Conservation (phyloP, 805 yeast genomes). For the Scheffersomyces ergatensis region DNA sequence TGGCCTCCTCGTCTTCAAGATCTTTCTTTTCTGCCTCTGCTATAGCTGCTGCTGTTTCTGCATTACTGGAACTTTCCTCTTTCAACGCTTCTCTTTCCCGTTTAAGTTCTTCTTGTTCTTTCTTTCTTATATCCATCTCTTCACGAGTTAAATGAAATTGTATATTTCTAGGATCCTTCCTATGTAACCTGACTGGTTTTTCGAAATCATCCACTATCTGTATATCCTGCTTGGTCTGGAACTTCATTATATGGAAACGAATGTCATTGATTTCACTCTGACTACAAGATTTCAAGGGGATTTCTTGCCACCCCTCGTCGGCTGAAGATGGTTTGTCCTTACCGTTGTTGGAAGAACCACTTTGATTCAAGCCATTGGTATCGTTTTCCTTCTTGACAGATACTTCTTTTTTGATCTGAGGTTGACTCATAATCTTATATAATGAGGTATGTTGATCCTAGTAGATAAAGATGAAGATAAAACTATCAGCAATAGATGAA, state of each 20-base stretch:
- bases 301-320: conserved; percentile 43
- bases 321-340: background rate
- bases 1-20: background rate
- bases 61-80: conserved; percentile 9
- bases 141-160: conserved; percentile 81
- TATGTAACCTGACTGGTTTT: conserved; percentile 81
- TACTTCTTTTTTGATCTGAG: conserved; percentile 26
- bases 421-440: conserved; percentile 19
- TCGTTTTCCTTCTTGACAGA: conserved; percentile 21
- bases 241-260: conserved; percentile 77
- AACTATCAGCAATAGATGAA: too few relatives aligned
- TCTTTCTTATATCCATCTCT: conserved; percentile 60
- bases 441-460: background rate
- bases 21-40: conserved; percentile 13
- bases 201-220: conserved; percentile 72
- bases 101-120: conserved; percentile 29
- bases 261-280: conserved; percentile 68
- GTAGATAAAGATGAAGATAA: background rate
- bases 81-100: conserved; percentile 17
- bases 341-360: conserved; percentile 1
- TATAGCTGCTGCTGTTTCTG: conserved; percentile 15
- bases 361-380: background rate
- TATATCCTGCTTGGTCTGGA: conserved; percentile 69
- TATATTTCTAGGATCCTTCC: conserved; percentile 90
- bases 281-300: conserved; percentile 70